These are phyloP conservation scores for Diaporthe caulivora DNA, from an alignment of 2,329 filamentous ascomycete genomes.

Conservation along the genomic window DNA sequence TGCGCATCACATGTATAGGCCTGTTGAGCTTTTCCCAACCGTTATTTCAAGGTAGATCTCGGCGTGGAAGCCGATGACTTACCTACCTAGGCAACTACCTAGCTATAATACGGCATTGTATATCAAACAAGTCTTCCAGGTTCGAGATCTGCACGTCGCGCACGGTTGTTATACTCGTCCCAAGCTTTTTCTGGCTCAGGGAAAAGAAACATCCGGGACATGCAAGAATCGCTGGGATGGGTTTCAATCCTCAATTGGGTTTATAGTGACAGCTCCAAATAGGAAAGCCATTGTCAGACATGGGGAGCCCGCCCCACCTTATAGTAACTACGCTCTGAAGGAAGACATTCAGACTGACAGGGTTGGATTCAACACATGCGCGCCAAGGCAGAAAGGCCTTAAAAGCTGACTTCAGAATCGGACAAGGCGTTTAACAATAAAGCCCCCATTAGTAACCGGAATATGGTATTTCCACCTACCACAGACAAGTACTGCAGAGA, in stretches of 20 bases:
- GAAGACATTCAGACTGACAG: background rate
- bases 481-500: too few species aligned
- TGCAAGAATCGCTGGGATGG: background rate
- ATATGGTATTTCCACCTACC: background rate
- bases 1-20: background rate
- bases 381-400: background rate
- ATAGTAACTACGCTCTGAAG: too few species aligned
- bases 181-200: background rate
- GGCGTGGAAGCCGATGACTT: background rate
- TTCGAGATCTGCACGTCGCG: background rate
- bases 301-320: background rate
- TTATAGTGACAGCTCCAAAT: background rate
- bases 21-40: background rate
- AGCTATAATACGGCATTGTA: background rate
- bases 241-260: background rate
- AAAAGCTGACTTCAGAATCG: too few species aligned
- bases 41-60: background rate
- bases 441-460: background rate
- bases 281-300: conserved; percentile 1
- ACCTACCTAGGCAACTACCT: too few species aligned
- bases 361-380: background rate
- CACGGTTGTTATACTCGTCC: background rate
- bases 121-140: background rate
- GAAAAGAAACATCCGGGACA: background rate
- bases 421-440: background rate